Base-by-base conservation (phyloP, 23 red algal genomes). In the Agarophyton chilense region DNA sequence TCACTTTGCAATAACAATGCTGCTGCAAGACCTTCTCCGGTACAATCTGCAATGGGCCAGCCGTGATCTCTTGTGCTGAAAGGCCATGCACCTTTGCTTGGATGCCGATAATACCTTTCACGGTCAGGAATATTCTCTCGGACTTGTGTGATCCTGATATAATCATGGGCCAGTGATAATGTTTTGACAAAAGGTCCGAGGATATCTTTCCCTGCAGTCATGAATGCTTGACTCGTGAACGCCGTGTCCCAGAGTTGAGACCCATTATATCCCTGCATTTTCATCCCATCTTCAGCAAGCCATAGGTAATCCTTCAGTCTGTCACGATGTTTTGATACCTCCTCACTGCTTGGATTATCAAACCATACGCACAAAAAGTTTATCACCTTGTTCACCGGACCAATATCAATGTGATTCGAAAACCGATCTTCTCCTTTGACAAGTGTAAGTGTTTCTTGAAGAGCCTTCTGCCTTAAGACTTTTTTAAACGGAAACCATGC, bases 221-320 rank as follows among this genome's bases (percentile, higher is more conserved):
- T 81, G 28, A 95, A 82, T 14, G 97, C 97, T 78, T 99, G 97
- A 11, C 55, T 82, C 3, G 97, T 74, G 79, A 99, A 99, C 25
- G 97, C 97, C 61, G 97, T 99, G 71, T 99, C 97, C 97, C 97
- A 99, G 29, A 99, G 88, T 86, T 99, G 97, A 52, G 90, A 94
- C 11, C 97, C 97, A 66, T 99, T 99, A 71, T 99, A 99, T 16
- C 97, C 97, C 63, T 99, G 97, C 97, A 99, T 99, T 84, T 96
- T 99, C 97, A 99, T 99, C 10, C 97, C 97, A 81, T 99, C 97
- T 74, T 99, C 97, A 16, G 93, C 97, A 21, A 99, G 79, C 97
- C 97, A 99, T 5, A 99, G 81, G 62, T 99, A 99, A 82, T 99
- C 97, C 58, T 92, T 81, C 43, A 99, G 43, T 22, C 97, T 79